Percentiles rank a stretch among this genome's conserved stretches.
Conservation (phyloP, 495 filamentous ascomycete genomes). For the Talaromyces stipitatus region DNA sequence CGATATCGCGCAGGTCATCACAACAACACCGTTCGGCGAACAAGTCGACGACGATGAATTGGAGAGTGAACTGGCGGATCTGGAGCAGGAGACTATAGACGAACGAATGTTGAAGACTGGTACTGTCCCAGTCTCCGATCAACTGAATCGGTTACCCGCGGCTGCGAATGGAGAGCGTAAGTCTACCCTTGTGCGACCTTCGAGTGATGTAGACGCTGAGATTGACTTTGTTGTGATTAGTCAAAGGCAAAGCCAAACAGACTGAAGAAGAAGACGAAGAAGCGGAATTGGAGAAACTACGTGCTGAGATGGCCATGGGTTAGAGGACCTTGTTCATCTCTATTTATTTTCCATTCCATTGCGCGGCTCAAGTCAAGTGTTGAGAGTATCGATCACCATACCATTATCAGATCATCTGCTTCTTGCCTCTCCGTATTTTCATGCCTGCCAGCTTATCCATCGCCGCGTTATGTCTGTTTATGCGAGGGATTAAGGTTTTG, state of each 20-base stretch:
- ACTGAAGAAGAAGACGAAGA: conserved; percentile 83
- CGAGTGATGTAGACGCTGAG: background rate
- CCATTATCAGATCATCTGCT: too few species aligned
- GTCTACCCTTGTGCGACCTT: conserved; percentile 24
- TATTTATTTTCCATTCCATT: background rate
- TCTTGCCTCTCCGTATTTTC: too few species aligned
- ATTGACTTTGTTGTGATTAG: conserved; percentile 9
- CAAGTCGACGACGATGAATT: conserved; percentile 81
- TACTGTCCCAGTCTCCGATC: conserved; percentile 60
- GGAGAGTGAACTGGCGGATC: conserved; percentile 64
- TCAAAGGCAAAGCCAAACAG: conserved; percentile 53
- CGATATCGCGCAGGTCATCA: conserved; percentile 84
- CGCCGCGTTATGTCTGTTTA: background rate
- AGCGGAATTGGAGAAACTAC: conserved; percentile 85
- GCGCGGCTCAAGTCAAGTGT: background rate
- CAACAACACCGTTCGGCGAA: conserved; percentile 58
- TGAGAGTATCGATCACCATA: background rate
- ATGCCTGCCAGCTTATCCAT: background rate
- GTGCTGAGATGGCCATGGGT: conserved; percentile 93
- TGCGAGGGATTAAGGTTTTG: background rate
- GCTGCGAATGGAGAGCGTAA: conserved; percentile 68
- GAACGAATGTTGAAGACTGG: conserved; percentile 90
- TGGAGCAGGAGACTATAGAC: conserved; percentile 84
- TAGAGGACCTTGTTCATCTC: background rate
- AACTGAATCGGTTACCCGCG: conserved; percentile 64